Evolutionary conservation across 371 early-diverging fungal genomes (phyloP).

Genomic region (Mortierella sp.): DNA sequence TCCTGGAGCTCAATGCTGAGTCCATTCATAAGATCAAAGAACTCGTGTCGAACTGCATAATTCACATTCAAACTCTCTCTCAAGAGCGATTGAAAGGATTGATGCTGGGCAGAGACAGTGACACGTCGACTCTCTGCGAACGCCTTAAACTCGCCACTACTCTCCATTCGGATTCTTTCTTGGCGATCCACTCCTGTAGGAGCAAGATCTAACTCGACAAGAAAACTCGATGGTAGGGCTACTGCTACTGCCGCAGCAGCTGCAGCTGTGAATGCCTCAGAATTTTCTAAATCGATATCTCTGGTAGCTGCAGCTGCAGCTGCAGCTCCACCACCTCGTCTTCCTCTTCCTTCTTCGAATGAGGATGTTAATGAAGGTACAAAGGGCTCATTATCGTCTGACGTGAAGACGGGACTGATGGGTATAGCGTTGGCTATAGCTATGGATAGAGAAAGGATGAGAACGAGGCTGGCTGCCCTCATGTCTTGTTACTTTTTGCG

Average conservation of each 20-base stretch:
- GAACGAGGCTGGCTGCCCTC: constrained; percentile 5
- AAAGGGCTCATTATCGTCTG: neutral
- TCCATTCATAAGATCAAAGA: constrained; percentile 42
- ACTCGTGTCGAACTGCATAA: constrained; percentile 35
- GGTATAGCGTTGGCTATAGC: constrained; percentile 9
- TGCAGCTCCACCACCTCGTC: constrained; percentile 11
- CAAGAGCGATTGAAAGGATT: constrained; percentile 12
- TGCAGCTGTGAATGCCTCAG: constrained; percentile 17
- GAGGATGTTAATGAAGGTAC: neutral
- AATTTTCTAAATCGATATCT: too few relatives aligned
- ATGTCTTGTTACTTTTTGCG: neutral
- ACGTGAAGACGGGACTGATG: neutral
- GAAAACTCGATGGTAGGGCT: constrained; percentile 24
- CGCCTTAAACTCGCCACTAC: constrained; percentile 8
- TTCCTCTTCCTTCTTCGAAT: neutral
- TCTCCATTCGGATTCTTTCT: constrained; percentile 27
- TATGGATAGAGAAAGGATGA: constrained; percentile 22
- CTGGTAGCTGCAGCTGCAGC: too few relatives aligned
- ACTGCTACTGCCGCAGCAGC: constrained; percentile 21
- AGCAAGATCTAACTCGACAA: constrained; percentile 38
- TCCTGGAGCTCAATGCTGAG: constrained; percentile 40
- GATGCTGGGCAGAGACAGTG: constrained; percentile 27
- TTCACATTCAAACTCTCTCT: constrained; percentile 17
- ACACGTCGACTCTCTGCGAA: constrained; percentile 15
- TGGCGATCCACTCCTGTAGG: constrained; percentile 27